Evolutionary conservation across 495 filamentous ascomycete genomes (phyloP).

Genomic region (Penicillium longicatenatum): DNA sequence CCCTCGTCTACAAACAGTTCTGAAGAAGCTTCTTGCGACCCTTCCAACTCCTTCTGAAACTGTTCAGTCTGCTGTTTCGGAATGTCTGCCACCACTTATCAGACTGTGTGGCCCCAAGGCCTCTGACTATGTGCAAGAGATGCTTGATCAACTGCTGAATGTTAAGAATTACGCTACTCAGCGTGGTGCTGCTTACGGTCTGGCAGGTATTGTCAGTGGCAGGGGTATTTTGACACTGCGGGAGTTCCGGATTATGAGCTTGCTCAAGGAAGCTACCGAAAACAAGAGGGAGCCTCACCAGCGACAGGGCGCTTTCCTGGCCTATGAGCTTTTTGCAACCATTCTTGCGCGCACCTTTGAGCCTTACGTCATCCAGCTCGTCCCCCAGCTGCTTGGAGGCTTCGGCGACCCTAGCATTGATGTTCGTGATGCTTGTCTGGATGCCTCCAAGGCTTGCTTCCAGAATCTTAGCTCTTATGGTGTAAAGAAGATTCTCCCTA

Average conservation of each 20-base stretch:
- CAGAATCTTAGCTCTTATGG: conserved; percentile 90
- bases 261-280: conserved; percentile 74
- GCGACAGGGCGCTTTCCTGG: conserved; percentile 84
- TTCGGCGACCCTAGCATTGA: conserved; percentile 89
- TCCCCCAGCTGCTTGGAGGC: conserved; percentile 83
- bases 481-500: conserved; percentile 91
- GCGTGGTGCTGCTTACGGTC: conserved; percentile 90
- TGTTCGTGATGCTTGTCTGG: conserved; percentile 88
- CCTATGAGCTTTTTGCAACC: conserved; percentile 84
- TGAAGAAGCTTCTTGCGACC: conserved; percentile 79
- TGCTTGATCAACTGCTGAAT: conserved; percentile 76
- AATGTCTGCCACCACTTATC: conserved; percentile 88
- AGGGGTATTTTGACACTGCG: conserved; percentile 79
- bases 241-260: conserved; percentile 83
- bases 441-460: conserved; percentile 93
- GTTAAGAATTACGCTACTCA: conserved; percentile 88
- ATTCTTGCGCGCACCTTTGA: conserved; percentile 88
- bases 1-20: conserved; percentile 77
- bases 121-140: conserved; percentile 74
- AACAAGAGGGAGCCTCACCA: conserved; percentile 91
- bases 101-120: conserved; percentile 75
- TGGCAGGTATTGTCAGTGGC: conserved; percentile 86
- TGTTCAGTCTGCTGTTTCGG: conserved; percentile 93
- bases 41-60: conserved; percentile 94
- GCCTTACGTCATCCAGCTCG: conserved; percentile 93